phyloP scores from a whole-genome alignment of 768 basidiomycete species.

The Pisolithus albus region DNA sequence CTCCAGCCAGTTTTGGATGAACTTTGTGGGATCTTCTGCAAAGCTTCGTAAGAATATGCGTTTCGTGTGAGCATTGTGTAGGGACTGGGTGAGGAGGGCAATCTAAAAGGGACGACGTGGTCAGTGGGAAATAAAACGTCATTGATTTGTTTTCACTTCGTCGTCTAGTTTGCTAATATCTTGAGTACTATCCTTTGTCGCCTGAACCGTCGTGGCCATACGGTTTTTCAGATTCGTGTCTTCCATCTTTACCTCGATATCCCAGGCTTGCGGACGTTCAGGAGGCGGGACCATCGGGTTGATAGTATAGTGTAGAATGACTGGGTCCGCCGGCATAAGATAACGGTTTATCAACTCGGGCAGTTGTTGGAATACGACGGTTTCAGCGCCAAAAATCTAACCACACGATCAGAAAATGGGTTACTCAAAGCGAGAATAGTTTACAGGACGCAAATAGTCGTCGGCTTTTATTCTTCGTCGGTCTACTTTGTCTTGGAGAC shows the following conservation, averaged over 20 bases:
- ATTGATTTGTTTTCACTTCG: conserved; percentile 47
- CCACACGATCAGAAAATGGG: neutral
- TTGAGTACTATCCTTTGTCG: conserved; percentile 64
- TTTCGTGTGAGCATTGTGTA: conserved; percentile 84
- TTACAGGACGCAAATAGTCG: conserved; percentile 57
- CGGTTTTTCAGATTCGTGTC: conserved; percentile 66
- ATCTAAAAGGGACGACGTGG: conserved; percentile 42
- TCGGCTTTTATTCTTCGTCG: conserved; percentile 64
- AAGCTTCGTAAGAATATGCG: conserved; percentile 81
- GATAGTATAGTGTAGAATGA: conserved; percentile 70
- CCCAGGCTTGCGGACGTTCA: conserved; percentile 73
- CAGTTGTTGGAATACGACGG: conserved; percentile 67
- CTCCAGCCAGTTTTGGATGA: conserved; percentile 87
- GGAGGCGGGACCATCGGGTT: conserved; percentile 57
- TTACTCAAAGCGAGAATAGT: conserved; percentile 3
- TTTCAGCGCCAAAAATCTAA: conserved; percentile 68
- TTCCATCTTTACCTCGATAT: conserved; percentile 84
- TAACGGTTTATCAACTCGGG: conserved; percentile 82
- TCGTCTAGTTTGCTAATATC: conserved; percentile 75
- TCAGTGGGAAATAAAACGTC: conserved; percentile 9
- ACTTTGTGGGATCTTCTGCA: conserved; percentile 66
- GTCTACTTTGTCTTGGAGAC: conserved; percentile 78
- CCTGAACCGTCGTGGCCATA: conserved; percentile 63
- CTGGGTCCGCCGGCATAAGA: conserved; percentile 70
- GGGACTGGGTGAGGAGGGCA: conserved; percentile 73